Conservation (phyloP, 1,284 basidiomycete genomes). For the Cryptococcus sp. region DNA sequence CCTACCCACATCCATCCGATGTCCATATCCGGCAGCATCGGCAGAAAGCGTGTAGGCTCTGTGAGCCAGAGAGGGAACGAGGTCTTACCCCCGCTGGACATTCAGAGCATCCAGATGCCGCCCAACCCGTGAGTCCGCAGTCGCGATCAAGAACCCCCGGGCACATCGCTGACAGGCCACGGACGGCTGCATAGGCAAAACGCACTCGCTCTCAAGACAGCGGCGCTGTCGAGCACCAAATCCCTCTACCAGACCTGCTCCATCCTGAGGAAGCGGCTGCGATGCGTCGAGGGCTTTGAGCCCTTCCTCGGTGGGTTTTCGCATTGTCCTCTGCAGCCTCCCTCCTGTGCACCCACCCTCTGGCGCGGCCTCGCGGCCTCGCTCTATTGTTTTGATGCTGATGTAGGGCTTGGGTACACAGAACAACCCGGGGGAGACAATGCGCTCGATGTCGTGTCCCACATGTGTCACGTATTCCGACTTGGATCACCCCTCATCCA, state of each 20-base stretch:
- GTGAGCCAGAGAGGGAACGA: slow-evolving; percentile 39
- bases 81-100: slow-evolving; percentile 41
- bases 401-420: slow-evolving; percentile 10
- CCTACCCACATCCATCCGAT: slow-evolving; percentile 12
- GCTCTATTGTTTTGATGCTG: background rate
- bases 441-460: slow-evolving; percentile 63
- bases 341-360: background rate
- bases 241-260: slow-evolving; percentile 48
- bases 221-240: slow-evolving; percentile 45
- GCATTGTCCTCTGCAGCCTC: too few species aligned
- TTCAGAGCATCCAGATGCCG: slow-evolving; percentile 48
- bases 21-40: slow-evolving; percentile 40
- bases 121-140: slow-evolving; percentile 39
- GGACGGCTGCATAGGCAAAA: slow-evolving; percentile 38
- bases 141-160: background rate
- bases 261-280: slow-evolving; percentile 38
- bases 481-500: slow-evolving; percentile 91
- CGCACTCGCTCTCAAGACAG: slow-evolving; percentile 48
- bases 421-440: slow-evolving; percentile 42
- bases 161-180: too few species aligned
- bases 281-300: slow-evolving; percentile 44
- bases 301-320: slow-evolving; percentile 43
- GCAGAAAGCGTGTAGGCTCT: slow-evolving; percentile 45
- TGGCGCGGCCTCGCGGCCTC: background rate
- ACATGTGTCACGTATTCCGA: slow-evolving; percentile 90